Conservation (phyloP, 495 filamentous ascomycete genomes). For the Astrothelium macrocarpum region DNA sequence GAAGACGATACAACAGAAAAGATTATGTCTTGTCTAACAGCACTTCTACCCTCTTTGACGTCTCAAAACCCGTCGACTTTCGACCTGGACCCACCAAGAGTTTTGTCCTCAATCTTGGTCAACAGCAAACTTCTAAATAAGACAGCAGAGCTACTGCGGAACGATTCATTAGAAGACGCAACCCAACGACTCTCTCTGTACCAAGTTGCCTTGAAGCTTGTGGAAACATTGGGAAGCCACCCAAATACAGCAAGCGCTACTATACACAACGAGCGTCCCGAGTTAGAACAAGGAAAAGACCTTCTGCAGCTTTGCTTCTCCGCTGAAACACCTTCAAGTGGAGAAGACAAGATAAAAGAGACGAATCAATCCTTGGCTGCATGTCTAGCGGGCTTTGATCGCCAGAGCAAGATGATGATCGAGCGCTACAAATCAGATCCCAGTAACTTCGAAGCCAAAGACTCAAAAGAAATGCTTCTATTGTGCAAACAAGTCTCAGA, state of each 20-base stretch:
- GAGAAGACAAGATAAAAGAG: conserved; percentile 8
- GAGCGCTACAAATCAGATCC: conserved; percentile 11
- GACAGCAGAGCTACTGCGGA: conserved; percentile 27
- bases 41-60: conserved; percentile 17
- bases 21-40: conserved; percentile 12
- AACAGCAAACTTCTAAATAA: conserved; percentile 24
- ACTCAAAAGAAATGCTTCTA: conserved; percentile 17
- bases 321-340: background rate
- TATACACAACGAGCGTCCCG: conserved; percentile 15
- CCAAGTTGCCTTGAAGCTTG: conserved; percentile 21
- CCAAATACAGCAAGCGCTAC: conserved; percentile 6
- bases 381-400: conserved; percentile 23
- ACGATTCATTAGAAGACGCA: conserved; percentile 31
- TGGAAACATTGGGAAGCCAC: conserved; percentile 17
- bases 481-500: conserved; percentile 17
- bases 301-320: conserved; percentile 13
- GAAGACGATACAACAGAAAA: conserved; percentile 15
- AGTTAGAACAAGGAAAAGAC: conserved; percentile 17
- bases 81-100: conserved; percentile 20
- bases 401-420: conserved; percentile 26
- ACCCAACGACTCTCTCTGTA: conserved; percentile 24
- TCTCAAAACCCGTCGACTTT: conserved; percentile 6
- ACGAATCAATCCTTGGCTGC: conserved; percentile 16
- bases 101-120: conserved; percentile 20
- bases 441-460: conserved; percentile 18